Evolutionary conservation across 805 yeast species (phyloP).

Genomic region (Metschnikowia cubensis): DNA sequence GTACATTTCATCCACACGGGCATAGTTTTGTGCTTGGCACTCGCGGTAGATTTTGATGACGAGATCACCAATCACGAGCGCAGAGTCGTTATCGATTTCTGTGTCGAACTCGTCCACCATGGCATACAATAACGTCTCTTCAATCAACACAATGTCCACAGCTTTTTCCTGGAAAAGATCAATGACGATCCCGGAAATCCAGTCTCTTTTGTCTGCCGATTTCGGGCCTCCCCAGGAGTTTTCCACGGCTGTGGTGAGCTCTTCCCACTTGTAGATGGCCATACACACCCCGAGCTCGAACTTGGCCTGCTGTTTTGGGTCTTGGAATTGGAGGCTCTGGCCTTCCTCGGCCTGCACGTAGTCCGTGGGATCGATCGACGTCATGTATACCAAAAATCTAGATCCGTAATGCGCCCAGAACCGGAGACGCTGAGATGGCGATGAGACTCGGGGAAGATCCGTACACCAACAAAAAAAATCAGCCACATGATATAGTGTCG

Average conservation of each 20-base stretch:
- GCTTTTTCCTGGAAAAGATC: slow-evolving; percentile 67
- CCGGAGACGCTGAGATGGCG: not conserved
- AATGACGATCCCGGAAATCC: slow-evolving; percentile 81
- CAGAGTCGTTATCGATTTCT: slow-evolving; percentile 84
- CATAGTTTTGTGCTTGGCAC: slow-evolving; percentile 51
- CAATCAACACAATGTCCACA: slow-evolving; percentile 76
- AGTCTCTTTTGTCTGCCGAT: slow-evolving; percentile 86
- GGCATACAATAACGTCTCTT: slow-evolving; percentile 79
- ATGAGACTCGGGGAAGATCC: not conserved
- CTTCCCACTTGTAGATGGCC: slow-evolving; percentile 90
- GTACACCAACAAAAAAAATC: not conserved
- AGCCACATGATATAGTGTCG: not conserved
- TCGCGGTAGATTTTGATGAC: slow-evolving; percentile 65
- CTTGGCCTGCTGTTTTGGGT: slow-evolving; percentile 71
- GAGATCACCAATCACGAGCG: slow-evolving; percentile 64
- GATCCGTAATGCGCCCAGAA: too few relatives aligned
- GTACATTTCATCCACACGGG: slow-evolving; percentile 56
- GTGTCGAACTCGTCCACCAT: slow-evolving; percentile 96
- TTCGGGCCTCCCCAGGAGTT: slow-evolving; percentile 96
- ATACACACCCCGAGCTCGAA: slow-evolving; percentile 92
- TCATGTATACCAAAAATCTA: slow-evolving; percentile 17
- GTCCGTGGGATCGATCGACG: slow-evolving; percentile 43
- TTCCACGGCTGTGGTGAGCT: slow-evolving; percentile 80
- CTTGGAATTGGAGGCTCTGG: slow-evolving; percentile 39
- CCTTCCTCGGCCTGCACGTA: slow-evolving; percentile 52